Evolutionary conservation across 257 asterid species (phyloP).

Genomic region (Gardenia jasminoides): DNA sequence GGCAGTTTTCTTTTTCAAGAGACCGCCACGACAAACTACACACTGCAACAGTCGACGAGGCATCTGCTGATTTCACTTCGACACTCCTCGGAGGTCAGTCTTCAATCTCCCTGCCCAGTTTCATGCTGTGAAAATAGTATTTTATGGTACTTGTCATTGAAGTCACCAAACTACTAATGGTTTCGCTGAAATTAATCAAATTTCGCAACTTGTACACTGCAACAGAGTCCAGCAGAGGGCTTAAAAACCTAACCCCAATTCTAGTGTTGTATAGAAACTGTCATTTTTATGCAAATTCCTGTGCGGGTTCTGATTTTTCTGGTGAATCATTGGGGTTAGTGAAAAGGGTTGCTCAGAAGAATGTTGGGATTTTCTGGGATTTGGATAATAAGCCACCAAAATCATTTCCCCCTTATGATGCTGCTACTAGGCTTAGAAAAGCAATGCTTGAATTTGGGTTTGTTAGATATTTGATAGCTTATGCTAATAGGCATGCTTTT

Average conservation of each 20-base stretch:
- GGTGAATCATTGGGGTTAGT: conserved; percentile 22
- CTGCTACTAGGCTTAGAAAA: conserved; percentile 60
- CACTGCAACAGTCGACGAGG: background rate
- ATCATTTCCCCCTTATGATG: conserved; percentile 71
- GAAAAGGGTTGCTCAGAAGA: conserved; percentile 32
- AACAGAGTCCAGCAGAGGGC: conserved; percentile 12
- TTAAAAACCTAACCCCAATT: conserved; percentile 11
- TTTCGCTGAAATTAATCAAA: conserved; percentile 35
- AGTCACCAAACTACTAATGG: background rate
- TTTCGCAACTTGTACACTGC: conserved; percentile 12
- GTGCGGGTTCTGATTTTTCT: conserved; percentile 26
- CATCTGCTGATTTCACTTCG: background rate
- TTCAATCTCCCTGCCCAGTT: background rate
- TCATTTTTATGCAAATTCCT: conserved; percentile 31
- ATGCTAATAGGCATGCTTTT: conserved; percentile 72
- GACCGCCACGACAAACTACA: background rate
- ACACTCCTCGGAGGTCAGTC: background rate
- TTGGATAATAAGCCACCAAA: conserved; percentile 90
- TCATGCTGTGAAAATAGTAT: background rate
- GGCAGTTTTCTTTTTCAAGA: background rate
- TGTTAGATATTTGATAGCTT: conserved; percentile 68
- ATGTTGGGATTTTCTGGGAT: conserved; percentile 89
- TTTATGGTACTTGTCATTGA: background rate
- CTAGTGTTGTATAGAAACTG: conserved; percentile 19
- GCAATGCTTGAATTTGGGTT: conserved; percentile 71